These are phyloP conservation scores for Ramaria rubella DNA, from an alignment of 768 basidiomycete genomes.

Conservation along the genomic window DNA sequence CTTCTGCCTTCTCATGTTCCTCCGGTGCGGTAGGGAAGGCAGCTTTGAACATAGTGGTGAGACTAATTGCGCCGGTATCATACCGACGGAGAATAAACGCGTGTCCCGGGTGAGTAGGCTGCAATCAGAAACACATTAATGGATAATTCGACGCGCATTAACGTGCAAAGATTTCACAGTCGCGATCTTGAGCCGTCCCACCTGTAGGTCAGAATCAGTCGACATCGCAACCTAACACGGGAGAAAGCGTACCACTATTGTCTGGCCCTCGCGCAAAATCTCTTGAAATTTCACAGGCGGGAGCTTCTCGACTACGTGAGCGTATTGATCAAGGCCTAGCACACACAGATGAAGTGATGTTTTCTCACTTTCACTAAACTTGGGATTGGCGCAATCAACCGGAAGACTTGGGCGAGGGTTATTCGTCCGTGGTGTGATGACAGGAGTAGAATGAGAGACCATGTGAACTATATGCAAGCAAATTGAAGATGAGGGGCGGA, in stretches of 20 bases:
- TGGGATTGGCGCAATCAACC: conserved; percentile 42
- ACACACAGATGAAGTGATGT: conserved; percentile 15
- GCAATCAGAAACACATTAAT: conserved; percentile 18
- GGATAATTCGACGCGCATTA: conserved; percentile 4
- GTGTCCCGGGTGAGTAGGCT: conserved; percentile 36
- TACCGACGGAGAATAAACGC: conserved; percentile 92
- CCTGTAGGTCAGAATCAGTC: conserved; percentile 36
- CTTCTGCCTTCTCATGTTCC: conserved; percentile 68
- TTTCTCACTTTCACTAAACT: conserved; percentile 39
- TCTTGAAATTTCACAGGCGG: conserved; percentile 89
- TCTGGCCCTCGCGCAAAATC: conserved; percentile 77
- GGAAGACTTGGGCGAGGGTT: conserved; percentile 46
- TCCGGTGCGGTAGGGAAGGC: conserved; percentile 82
- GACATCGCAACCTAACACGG: neutral
- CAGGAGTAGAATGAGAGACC: neutral
- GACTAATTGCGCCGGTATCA: conserved; percentile 86
- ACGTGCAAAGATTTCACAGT: conserved; percentile 46
- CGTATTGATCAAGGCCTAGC: neutral
- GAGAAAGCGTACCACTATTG: conserved; percentile 61
- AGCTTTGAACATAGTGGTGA: conserved; percentile 95
- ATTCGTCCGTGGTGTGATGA: conserved; percentile 7
- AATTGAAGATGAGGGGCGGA: neutral
- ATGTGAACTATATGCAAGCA: neutral
- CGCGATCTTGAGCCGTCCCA: conserved; percentile 84
- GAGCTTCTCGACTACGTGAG: conserved; percentile 38